A percentile compares a stretch with the other conserved stretches of the same genome.
Conservation (phyloP, 2,329 filamentous ascomycete species). For the Monosporascus sp. region DNA sequence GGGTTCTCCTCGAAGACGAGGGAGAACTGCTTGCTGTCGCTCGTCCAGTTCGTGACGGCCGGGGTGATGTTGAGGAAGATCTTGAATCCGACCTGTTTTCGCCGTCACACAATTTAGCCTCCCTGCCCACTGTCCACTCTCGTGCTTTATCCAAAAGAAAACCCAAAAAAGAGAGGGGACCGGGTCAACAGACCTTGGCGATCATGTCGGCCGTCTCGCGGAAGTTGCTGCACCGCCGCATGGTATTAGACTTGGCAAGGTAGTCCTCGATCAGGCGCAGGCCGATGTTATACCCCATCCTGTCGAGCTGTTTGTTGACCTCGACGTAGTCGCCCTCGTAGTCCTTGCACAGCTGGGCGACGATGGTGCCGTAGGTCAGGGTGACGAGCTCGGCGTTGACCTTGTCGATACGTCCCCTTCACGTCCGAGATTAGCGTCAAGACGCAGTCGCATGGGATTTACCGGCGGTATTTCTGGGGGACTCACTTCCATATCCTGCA, state of each 20-base stretch:
- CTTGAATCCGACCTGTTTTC: constrained; percentile 83
- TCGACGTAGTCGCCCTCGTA: constrained; percentile 91
- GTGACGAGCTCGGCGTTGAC: constrained; percentile 97
- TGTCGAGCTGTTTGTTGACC: constrained; percentile 96
- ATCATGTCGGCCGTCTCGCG: constrained; percentile 96
- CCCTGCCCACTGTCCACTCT: too few relatives aligned
- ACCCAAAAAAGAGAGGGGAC: not conserved
- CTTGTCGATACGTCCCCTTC: constrained; percentile 89
- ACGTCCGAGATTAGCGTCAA: too few relatives aligned
- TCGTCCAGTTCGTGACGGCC: constrained; percentile 90
- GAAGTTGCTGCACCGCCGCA: constrained; percentile 87
- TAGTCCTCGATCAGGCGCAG: constrained; percentile 96
- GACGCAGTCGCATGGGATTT: too few relatives aligned
- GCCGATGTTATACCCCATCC: constrained; percentile 99
- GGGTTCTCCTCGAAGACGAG: constrained; percentile 96
- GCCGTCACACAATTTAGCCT: too few relatives aligned
- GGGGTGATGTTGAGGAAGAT: constrained; percentile 98
- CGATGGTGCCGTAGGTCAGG: constrained; percentile 95
- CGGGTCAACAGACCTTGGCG: constrained; percentile 58
- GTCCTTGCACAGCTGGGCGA: constrained; percentile 93
- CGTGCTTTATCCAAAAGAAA: not conserved
- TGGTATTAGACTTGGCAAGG: constrained; percentile 87
- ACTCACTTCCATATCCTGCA: constrained; percentile 88
- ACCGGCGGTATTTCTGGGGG: not conserved
- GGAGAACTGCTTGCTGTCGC: constrained; percentile 93